Percentiles rank a stretch among this genome's conserved stretches.
Conservation (phyloP, 2,329 filamentous ascomycete genomes). For the Fusarium udum region DNA sequence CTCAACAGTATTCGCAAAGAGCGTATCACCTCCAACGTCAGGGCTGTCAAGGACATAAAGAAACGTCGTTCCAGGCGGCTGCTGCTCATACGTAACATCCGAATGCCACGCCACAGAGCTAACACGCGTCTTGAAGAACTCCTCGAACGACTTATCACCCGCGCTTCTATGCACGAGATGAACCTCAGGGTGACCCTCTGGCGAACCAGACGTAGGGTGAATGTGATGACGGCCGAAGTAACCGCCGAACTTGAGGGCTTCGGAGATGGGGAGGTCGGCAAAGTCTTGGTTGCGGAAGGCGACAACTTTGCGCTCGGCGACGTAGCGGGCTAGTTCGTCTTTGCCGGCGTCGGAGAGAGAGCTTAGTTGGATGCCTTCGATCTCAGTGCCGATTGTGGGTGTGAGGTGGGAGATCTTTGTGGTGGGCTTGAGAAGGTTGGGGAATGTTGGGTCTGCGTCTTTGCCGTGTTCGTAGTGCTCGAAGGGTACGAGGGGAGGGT, state of each 20-base stretch:
- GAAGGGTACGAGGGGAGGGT: conserved; percentile 73
- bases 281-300: conserved; percentile 82
- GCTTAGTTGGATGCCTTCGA: conserved; percentile 76
- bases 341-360: conserved; percentile 73
- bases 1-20: conserved; percentile 81
- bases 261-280: conserved; percentile 72
- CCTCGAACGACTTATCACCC: conserved; percentile 57
- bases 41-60: conserved; percentile 88
- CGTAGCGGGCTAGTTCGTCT: conserved; percentile 78
- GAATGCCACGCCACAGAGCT: conserved; percentile 90
- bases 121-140: conserved; percentile 74
- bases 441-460: conserved; percentile 75
- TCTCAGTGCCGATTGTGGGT: conserved; percentile 77
- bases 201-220: conserved; percentile 80
- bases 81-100: conserved; percentile 86
- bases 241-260: conserved; percentile 74
- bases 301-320: conserved; percentile 81
- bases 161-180: conserved; percentile 81
- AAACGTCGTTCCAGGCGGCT: conserved; percentile 91
- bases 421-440: conserved; percentile 70
- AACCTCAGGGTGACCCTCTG: conserved; percentile 76
- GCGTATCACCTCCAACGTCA: conserved; percentile 81
- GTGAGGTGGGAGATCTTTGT: conserved; percentile 69
- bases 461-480: conserved; percentile 80
- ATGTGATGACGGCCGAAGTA: conserved; percentile 87